Conservation (phyloP, 306 rosid genomes). For the Prosopis cineraria region DNA sequence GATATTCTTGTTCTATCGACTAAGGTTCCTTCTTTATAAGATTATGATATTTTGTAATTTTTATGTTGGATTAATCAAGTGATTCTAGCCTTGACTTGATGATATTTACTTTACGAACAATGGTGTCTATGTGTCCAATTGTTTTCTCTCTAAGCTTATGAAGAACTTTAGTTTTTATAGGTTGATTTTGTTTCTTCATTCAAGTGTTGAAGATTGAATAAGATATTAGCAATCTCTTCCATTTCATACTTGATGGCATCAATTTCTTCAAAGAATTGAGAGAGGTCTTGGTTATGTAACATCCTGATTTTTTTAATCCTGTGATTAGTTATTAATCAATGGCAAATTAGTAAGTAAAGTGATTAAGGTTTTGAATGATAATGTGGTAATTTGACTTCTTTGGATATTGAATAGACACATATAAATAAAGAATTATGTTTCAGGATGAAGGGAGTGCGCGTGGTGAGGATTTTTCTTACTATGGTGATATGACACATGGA, state of each 20-base stretch:
- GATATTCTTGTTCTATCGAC: conserved; percentile 73
- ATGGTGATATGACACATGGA: no score
- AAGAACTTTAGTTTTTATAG: conserved; percentile 80
- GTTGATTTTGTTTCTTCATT: conserved; percentile 78
- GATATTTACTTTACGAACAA: conserved; percentile 70
- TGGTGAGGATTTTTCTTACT: no score
- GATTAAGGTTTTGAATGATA: no score
- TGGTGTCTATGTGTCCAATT: conserved; percentile 70
- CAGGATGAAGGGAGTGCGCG: no score
- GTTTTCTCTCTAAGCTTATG: conserved; percentile 84
- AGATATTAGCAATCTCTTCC: conserved; percentile 96
- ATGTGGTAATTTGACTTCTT: no score
- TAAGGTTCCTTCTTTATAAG: conserved; percentile 58
- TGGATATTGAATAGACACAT: no score
- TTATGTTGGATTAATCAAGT: conserved; percentile 66
- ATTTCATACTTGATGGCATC: conserved; percentile 66
- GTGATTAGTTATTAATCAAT: no score
- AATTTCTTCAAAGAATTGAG: conserved; percentile 72
- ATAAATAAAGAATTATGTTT: no score
- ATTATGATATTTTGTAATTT: conserved; percentile 56
- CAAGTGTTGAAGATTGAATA: conserved; percentile 69
- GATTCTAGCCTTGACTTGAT: conserved; percentile 64
- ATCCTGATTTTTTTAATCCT: no score
- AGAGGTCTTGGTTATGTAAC: conserved; percentile 75
- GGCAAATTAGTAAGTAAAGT: no score